Base-by-base conservation (phyloP, 768 basidiomycete genomes). In the Pholiota microspora region DNA sequence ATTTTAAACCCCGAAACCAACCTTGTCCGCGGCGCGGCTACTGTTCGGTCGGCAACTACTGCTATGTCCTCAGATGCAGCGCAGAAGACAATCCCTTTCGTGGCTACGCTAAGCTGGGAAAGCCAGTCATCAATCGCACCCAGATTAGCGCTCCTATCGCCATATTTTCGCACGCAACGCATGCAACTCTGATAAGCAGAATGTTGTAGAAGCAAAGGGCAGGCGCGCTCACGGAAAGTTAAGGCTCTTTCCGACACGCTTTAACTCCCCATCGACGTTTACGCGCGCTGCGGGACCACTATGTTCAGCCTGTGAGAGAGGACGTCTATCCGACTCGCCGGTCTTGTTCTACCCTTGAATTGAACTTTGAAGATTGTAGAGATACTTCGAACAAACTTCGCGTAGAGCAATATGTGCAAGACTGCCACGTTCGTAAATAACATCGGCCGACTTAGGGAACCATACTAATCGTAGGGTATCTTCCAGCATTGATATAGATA, bases 321-420 rank as follows among this genome's bases (percentile, higher is more conserved):
- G n/a, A 18, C 35, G 35, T 42, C 40, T 16, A 24, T 42, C 40
- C 40, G 40, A 42, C 12, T 42, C 40, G 40, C 40, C 40, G 40
- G 38, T 40, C 8, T 16, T 23, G 18, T 35, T 35, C 36, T 18
- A 7, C 10, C 40, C 16, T 40, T 21, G 8, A 23, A 42, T 9
- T 21, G 10, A 2, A 40, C 23, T n/a, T n/a, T n/a, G n/a, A 18
- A 16, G 23, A 42, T 42, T 23, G 28, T 62, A 59, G 0, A 62
- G 6, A 6, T 6, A 6, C 29, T 31, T 6, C 29, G 6, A 31
- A 31, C 29, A 31, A 6, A 31, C 12, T 12, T 31, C n/a, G n/a
- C n/a, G n/a, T n/a, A n/a, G n/a, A n/a, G n/a, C n/a, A n/a, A 31
- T 31, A 6, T 31, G 29, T 31, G 29, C 6, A 31, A 12, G 29